Evolutionary conservation across 352 stramenopile species (phyloP).

Genomic region (Plasmopara halstedii): DNA sequence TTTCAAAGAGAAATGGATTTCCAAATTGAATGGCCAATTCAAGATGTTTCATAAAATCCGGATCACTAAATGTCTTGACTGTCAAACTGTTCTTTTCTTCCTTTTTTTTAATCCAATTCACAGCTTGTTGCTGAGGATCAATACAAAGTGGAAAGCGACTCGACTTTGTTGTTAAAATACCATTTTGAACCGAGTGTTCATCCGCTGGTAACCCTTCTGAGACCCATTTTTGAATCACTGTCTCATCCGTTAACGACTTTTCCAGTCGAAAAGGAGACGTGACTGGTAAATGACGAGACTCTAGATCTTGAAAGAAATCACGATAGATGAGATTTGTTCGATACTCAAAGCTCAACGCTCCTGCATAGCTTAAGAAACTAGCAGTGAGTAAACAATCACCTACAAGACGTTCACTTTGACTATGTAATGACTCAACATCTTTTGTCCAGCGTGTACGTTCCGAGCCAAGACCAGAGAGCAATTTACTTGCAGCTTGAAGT

Average conservation of each 20-base stretch:
- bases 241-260: slow-evolving; percentile 88
- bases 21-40: slow-evolving; percentile 94
- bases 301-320: slow-evolving; percentile 85
- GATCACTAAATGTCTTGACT: slow-evolving; percentile 90
- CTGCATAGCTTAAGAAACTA: slow-evolving; percentile 87
- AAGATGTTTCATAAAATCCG: slow-evolving; percentile 94
- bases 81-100: slow-evolving; percentile 90
- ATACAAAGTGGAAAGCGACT: slow-evolving; percentile 94
- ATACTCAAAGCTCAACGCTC: slow-evolving; percentile 89
- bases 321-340: slow-evolving; percentile 83
- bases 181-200: slow-evolving; percentile 94
- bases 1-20: slow-evolving; percentile 94
- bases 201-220: slow-evolving; percentile 90
- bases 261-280: slow-evolving; percentile 87
- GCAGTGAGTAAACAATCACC: slow-evolving; percentile 87
- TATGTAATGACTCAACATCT: slow-evolving; percentile 83
- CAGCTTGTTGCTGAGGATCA: slow-evolving; percentile 93
- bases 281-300: slow-evolving; percentile 61
- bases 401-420: slow-evolving; percentile 80
- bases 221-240: slow-evolving; percentile 92
- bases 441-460: slow-evolving; percentile 90
- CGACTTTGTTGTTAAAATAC: slow-evolving; percentile 91
- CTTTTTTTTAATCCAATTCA: slow-evolving; percentile 95
- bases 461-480: slow-evolving; percentile 87
- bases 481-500: slow-evolving; percentile 86